phyloP scores from a whole-genome alignment of 2,329 filamentous ascomycete genomes.

The Clonostachys rosea region DNA sequence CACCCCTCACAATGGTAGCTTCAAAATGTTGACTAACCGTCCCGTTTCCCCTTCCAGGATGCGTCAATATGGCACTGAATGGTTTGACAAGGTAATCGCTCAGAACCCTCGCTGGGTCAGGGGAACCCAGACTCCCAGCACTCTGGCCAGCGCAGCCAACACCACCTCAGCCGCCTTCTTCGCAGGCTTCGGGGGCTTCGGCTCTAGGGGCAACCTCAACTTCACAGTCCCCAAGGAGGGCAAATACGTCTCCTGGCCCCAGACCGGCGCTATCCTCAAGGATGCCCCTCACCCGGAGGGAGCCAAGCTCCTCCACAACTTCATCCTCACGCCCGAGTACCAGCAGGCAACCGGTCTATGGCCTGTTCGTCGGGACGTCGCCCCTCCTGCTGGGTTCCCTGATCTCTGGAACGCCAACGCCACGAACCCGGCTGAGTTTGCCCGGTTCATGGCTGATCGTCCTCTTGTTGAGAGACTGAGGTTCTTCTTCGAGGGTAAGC shows the following conservation, averaged over 20 bases:
- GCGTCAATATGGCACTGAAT: slow-evolving; percentile 32
- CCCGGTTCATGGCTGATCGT: slow-evolving; percentile 34
- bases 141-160: slow-evolving; percentile 21
- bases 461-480: slow-evolving; percentile 30
- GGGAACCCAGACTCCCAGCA: slow-evolving; percentile 36
- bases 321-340: slow-evolving; percentile 32
- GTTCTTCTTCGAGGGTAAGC: slow-evolving; percentile 29
- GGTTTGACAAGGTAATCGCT: slow-evolving; percentile 39
- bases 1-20: neutral
- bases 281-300: slow-evolving; percentile 42
- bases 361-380: slow-evolving; percentile 27
- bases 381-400: slow-evolving; percentile 14
- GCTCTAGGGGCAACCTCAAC: slow-evolving; percentile 9
- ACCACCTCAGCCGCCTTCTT: slow-evolving; percentile 25
- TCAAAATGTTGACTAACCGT: neutral
- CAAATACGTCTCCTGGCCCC: slow-evolving; percentile 40
- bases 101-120: slow-evolving; percentile 50
- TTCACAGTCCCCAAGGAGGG: slow-evolving; percentile 25
- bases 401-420: slow-evolving; percentile 13
- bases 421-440: slow-evolving; percentile 31
- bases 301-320: slow-evolving; percentile 45
- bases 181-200: slow-evolving; percentile 13
- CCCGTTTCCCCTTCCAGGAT: slow-evolving; percentile 13
- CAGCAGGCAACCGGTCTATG: slow-evolving; percentile 21
- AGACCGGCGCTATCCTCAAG: slow-evolving; percentile 40